These are phyloP conservation scores for Nicotiana tomentosiformis DNA, from an alignment of 257 asterid species.

Conservation along the genomic window DNA sequence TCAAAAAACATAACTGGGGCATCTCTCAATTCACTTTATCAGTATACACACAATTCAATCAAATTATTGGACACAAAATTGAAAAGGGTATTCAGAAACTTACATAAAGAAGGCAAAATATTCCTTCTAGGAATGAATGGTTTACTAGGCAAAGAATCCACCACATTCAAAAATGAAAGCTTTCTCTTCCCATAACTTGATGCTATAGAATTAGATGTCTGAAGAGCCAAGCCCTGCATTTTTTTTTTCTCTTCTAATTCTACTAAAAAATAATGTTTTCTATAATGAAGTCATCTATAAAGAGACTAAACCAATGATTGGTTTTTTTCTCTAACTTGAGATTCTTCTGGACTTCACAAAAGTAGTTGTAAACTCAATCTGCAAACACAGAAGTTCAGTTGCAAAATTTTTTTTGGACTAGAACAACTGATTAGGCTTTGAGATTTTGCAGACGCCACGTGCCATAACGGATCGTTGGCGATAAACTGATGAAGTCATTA, in stretches of 20 bases:
- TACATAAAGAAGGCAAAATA: conserved; percentile 29
- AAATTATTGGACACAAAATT: not conserved
- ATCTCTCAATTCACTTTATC: not conserved
- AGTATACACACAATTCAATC: not conserved
- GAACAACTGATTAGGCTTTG: not conserved
- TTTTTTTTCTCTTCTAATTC: conserved; percentile 2
- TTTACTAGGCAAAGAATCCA: conserved; percentile 22
- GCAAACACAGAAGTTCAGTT: not conserved
- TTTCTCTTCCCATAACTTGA: conserved; percentile 24
- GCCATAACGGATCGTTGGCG: not conserved
- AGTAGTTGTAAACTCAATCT: not conserved
- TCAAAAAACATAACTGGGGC: not conserved
- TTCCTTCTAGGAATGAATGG: conserved; percentile 27
- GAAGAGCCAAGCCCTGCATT: conserved; percentile 49
- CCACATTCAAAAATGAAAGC: conserved; percentile 16
- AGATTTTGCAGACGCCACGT: conserved; percentile 5
- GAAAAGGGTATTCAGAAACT: conserved; percentile 20
- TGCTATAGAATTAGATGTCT: conserved; percentile 30
- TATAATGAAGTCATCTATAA: not conserved
- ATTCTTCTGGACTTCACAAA: not conserved
- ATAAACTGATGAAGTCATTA: not conserved
- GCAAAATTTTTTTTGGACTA: no score
- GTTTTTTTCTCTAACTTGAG: not conserved
- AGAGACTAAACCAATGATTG: not conserved
- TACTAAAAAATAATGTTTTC: not conserved